phyloP scores from a whole-genome alignment of 345 rosid species.

The Alliaria petiolata region DNA sequence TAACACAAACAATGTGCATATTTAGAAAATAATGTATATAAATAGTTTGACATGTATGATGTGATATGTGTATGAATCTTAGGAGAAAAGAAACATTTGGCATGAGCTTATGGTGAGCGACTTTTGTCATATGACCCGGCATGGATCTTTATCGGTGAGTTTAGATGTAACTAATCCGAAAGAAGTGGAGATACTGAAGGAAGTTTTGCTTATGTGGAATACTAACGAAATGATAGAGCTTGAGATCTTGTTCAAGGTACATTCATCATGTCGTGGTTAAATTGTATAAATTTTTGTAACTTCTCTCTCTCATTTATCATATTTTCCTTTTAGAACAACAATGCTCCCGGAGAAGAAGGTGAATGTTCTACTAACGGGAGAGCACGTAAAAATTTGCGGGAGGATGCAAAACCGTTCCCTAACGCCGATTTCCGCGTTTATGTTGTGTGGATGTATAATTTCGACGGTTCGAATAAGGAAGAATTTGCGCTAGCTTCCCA shows the following conservation, averaged over 20 bases:
- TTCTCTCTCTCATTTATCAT: too few relatives aligned
- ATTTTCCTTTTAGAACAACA: too few relatives aligned
- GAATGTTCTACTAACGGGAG: too few relatives aligned
- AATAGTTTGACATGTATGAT: not conserved
- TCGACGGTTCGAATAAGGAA: not conserved
- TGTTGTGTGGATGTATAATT: not conserved
- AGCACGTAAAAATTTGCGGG: too few relatives aligned
- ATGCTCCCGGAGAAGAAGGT: too few relatives aligned
- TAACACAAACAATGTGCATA: not conserved
- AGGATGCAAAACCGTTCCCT: not conserved
- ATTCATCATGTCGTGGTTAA: too few relatives aligned
- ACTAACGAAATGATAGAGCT: too few relatives aligned
- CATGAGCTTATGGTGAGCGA: not conserved
- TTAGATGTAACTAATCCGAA: not conserved
- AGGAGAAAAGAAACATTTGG: constrained; percentile 8
- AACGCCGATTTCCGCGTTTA: not conserved
- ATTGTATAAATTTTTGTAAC: too few relatives aligned
- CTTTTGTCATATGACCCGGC: not conserved
- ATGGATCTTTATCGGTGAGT: constrained; percentile 5
- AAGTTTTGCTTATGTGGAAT: constrained; percentile 4
- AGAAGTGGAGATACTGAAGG: constrained; percentile 15
- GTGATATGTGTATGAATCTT: not conserved
- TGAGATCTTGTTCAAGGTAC: too few relatives aligned
- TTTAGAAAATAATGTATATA: not conserved
- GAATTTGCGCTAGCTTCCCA: constrained; percentile 5